Base-by-base conservation (phyloP, 2,329 filamentous ascomycete species). In the Fusarium xylarioides region DNA sequence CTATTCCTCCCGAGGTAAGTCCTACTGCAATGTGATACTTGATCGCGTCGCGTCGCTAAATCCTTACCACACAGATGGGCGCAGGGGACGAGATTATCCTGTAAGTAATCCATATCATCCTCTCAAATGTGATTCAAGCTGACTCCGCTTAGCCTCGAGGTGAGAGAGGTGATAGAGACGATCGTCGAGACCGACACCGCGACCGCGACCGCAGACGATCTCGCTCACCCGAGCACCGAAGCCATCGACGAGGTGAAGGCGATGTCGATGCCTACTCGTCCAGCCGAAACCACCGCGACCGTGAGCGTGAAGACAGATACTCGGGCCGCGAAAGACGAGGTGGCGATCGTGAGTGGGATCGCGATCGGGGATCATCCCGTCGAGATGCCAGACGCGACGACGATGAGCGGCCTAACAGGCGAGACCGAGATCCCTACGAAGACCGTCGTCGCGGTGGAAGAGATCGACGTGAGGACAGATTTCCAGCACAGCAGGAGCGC, bases 291-390 rank as follows among this genome's bases (percentile, higher is more conserved):
- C 97, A 97, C 82, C 91, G 95, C 80, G 95, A 97, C 81, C 89
- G 95, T 71, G 95, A 98, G 85, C 93, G 95, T 70, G 95, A 98
- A 83, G 95, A 98, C 77, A 90, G 95, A 80, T 98, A 98, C 81
- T 90, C 90, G 42, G 91, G 92, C 38, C 89, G 92, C 71, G 89
- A 91, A 66, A 85, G 90, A 67, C 83, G 88, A 64, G 63, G 63
- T 32, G 65, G 54, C 19, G 92, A 94, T n/a, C 88, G 92, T 73
- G 92, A 93, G 73, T 94, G 92, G 91, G 91, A 92, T 79, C 88
- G 92, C 80, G 93, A 95, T 70, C 86, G 92, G 70, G 88, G 81
- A 73, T 89, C 82, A 32, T 85, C 85, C 65, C 84, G 91, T 76
- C 87, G 91, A 69, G 91, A 92, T 70, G 85, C 86, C 61, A 83